Conservation (phyloP, 495 filamentous ascomycete species). For the Annulohypoxylon stygium region DNA sequence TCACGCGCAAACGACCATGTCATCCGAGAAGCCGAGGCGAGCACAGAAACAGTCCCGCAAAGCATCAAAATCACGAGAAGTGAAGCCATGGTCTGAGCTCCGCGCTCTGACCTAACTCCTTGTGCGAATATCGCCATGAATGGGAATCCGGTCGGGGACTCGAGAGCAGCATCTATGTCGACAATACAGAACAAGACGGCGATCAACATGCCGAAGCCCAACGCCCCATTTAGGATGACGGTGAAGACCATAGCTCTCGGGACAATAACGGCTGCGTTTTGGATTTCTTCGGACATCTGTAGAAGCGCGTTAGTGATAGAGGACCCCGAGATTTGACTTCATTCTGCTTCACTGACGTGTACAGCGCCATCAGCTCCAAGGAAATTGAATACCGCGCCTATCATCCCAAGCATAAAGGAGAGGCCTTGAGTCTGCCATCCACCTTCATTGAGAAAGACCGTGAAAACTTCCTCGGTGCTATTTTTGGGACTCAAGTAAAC, state of each 20-base stretch:
- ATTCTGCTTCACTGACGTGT: neutral
- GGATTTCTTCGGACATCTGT: slow-evolving; percentile 69
- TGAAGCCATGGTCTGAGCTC: slow-evolving; percentile 59
- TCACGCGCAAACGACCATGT: slow-evolving; percentile 70
- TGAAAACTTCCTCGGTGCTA: slow-evolving; percentile 42
- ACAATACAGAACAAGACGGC: slow-evolving; percentile 63
- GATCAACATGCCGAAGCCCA: slow-evolving; percentile 65
- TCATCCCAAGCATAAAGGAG: slow-evolving; percentile 18
- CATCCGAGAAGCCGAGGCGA: slow-evolving; percentile 65
- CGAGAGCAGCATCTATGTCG: slow-evolving; percentile 57
- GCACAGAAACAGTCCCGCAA: slow-evolving; percentile 56
- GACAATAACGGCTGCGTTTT: slow-evolving; percentile 54
- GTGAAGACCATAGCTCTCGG: slow-evolving; percentile 61
- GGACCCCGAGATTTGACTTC: neutral
- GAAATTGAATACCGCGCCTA: slow-evolving; percentile 24
- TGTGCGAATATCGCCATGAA: slow-evolving; percentile 65
- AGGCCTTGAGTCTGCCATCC: slow-evolving; percentile 58
- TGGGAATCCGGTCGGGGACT: slow-evolving; percentile 54
- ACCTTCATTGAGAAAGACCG: slow-evolving; percentile 61
- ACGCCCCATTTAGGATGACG: slow-evolving; percentile 55
- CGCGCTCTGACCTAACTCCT: slow-evolving; percentile 55
- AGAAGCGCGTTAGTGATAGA: neutral
- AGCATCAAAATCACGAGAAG: slow-evolving; percentile 60
- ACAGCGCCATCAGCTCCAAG: slow-evolving; percentile 42
- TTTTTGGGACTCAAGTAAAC: slow-evolving; percentile 59